phyloP scores from a whole-genome alignment of 805 yeast genomes.

The Ogataea salicorniae region DNA sequence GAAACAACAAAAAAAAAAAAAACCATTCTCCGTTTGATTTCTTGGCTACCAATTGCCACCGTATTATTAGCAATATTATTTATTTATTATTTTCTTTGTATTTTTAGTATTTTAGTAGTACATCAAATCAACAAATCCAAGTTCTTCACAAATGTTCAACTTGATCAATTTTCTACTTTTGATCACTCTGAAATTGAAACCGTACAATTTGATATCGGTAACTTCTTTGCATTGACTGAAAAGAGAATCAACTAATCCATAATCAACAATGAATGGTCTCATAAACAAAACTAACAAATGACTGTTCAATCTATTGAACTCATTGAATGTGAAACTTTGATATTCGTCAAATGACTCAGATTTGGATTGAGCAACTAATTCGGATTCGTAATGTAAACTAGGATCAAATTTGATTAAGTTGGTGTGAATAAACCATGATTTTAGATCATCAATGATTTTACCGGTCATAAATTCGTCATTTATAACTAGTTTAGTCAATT shows the following conservation, averaged over 20 bases:
- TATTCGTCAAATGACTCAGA: conserved; percentile 15
- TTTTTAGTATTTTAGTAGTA: conserved; percentile 9
- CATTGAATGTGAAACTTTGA: conserved; percentile 13
- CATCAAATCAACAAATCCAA: conserved; percentile 21
- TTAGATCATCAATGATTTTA: conserved; percentile 17
- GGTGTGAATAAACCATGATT: conserved; percentile 23
- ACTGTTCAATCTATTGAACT: conserved; percentile 13
- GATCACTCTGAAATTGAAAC: conserved; percentile 22
- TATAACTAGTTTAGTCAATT: conserved; percentile 11
- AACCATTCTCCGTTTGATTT: no score
- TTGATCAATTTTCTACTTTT: conserved; percentile 14
- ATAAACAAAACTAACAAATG: conserved; percentile 23
- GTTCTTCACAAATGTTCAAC: conserved; percentile 14
- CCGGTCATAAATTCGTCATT: conserved; percentile 21
- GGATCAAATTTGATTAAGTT: conserved; percentile 17
- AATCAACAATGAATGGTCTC: conserved; percentile 16
- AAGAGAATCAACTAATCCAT: conserved; percentile 8
- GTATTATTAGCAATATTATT: no score
- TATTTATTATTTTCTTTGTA: no score
- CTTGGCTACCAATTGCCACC: no score
- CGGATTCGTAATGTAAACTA: conserved; percentile 15
- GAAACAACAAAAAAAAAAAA: no score
- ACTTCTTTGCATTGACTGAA: no score
- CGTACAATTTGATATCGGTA: conserved; percentile 19
- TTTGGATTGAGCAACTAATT: conserved; percentile 15